Conservation (phyloP, 1,284 basidiomycete genomes). For the Anthracocystis walkeri region DNA sequence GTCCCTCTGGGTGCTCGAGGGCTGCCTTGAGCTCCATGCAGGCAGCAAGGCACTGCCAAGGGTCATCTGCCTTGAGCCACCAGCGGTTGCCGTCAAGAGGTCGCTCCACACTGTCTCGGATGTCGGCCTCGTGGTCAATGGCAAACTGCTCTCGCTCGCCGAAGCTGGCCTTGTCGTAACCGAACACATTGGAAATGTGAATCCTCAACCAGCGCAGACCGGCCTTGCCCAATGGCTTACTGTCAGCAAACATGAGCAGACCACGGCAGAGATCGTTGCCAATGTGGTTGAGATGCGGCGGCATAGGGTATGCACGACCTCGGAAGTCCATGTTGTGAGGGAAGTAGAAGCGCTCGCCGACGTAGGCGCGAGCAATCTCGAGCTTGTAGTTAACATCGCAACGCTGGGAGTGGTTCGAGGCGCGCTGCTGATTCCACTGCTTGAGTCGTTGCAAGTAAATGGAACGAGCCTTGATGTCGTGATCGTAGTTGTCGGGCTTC, state of each 20-base stretch:
- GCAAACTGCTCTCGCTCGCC: conserved; percentile 87
- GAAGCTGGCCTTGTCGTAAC: conserved; percentile 94
- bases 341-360: conserved; percentile 88
- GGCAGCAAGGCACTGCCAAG: conserved; percentile 95
- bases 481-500: conserved; percentile 76
- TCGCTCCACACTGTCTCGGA: conserved; percentile 86
- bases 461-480: conserved; percentile 77
- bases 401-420: conserved; percentile 79
- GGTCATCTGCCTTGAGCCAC: conserved; percentile 86
- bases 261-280: conserved; percentile 95
- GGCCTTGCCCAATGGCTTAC: conserved; percentile 81
- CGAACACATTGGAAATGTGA: conserved; percentile 91
- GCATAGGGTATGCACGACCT: conserved; percentile 95
- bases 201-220: conserved; percentile 91
- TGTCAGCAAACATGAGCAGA: conserved; percentile 84
- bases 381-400: conserved; percentile 97
- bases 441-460: conserved; percentile 77
- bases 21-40: conserved; percentile 88
- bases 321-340: conserved; percentile 99
- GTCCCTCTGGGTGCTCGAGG: conserved; percentile 75
- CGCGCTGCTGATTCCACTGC: conserved; percentile 70
- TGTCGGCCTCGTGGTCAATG: conserved; percentile 79
- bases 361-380: conserved; percentile 91
- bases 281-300: conserved; percentile 94
- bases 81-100: conserved; percentile 72